These are phyloP conservation scores for Fragilariopsis cylindrus DNA, from an alignment of 108 stramenopile genomes.

Conservation along the genomic window DNA sequence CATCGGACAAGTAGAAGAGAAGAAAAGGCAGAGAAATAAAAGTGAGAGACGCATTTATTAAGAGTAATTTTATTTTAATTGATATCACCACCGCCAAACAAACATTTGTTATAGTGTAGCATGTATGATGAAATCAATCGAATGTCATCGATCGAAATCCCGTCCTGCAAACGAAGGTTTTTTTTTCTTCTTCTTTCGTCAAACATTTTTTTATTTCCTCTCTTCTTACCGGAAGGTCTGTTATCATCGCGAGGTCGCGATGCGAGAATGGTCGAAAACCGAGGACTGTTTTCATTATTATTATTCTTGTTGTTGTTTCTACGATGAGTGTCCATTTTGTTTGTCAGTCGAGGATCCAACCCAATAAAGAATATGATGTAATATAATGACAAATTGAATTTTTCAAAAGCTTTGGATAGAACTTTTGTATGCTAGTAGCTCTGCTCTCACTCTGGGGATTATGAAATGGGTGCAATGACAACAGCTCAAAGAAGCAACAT, in stretches of 20 bases:
- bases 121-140: neutral
- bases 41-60: neutral
- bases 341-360: neutral
- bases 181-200: neutral
- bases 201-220: neutral
- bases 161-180: neutral
- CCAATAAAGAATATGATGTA: too few relatives aligned
- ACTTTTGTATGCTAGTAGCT: too few relatives aligned
- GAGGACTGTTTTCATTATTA: neutral
- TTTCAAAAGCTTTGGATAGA: too few relatives aligned
- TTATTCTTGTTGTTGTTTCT: neutral
- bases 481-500: too few relatives aligned
- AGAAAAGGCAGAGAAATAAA: neutral
- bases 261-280: conserved; percentile 11
- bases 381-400: too few relatives aligned
- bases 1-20: neutral
- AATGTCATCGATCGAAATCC: neutral
- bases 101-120: neutral
- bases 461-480: too few relatives aligned
- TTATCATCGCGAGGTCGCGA: neutral
- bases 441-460: too few relatives aligned
- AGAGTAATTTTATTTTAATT: neutral
- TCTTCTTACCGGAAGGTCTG: conserved; percentile 9
- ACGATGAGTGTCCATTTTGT: neutral
- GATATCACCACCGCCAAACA: neutral